A percentile compares a stretch with the other conserved stretches of the same genome.
Evolutionary conservation across 345 rosid species (phyloP).

Genomic region (Camelina sativa): DNA sequence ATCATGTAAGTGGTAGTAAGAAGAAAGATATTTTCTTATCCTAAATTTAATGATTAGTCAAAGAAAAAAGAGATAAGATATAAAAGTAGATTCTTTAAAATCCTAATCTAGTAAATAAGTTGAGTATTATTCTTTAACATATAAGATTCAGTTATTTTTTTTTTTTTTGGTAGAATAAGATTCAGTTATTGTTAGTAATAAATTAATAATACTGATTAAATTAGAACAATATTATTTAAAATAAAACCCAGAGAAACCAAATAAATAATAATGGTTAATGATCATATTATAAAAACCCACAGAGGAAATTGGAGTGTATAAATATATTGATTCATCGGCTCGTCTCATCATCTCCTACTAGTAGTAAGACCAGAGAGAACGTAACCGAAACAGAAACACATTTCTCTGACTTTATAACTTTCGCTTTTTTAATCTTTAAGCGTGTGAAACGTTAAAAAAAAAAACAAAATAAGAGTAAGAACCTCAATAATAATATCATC

Average conservation of each 20-base stretch:
- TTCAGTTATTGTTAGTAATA: no score
- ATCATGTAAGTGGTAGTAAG: neutral
- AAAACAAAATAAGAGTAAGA: neutral
- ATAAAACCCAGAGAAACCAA: no score
- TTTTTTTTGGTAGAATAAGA: no score
- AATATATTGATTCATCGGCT: constrained; percentile 2
- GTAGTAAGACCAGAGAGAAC: neutral
- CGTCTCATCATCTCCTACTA: neutral
- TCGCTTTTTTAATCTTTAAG: constrained; percentile 9
- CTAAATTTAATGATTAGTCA: neutral
- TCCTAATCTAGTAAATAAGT: no score
- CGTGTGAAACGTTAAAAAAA: neutral
- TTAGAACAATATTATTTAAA: neutral
- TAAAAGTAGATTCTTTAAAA: no score
- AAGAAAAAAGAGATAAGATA: neutral
- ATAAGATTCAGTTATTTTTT: neutral
- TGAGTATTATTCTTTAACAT: no score
- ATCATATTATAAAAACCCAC: neutral
- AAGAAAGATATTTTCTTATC: neutral
- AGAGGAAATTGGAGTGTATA: neutral
- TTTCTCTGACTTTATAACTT: constrained; percentile 20
- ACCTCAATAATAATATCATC: neutral
- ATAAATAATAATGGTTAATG: neutral
- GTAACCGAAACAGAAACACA: constrained; percentile 20
- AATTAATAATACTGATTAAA: neutral